Conservation (phyloP, 2,329 filamentous ascomycete species). For the Aspergillus tanneri region DNA sequence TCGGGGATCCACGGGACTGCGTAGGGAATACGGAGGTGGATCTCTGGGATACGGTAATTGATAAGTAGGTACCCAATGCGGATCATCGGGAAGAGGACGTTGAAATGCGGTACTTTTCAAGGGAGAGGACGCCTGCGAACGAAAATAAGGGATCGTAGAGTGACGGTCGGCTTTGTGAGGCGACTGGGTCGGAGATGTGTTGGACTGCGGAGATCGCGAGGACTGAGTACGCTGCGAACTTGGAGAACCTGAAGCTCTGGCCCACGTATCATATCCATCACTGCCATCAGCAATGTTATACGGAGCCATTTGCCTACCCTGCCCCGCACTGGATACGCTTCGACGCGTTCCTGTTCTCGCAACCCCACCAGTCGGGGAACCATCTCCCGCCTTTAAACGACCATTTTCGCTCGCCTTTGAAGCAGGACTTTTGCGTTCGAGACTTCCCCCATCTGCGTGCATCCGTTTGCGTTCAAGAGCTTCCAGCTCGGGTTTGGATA, state of each 20-base stretch:
- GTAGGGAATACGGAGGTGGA: conserved; percentile 30
- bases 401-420: too few species aligned
- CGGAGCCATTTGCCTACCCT: conserved; percentile 25
- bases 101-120: conserved; percentile 33
- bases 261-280: conserved; percentile 51
- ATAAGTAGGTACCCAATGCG: conserved; percentile 45
- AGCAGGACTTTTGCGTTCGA: conserved; percentile 5
- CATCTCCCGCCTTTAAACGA: neutral
- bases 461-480: conserved; percentile 71
- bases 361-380: conserved; percentile 18
- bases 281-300: conserved; percentile 32
- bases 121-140: conserved; percentile 33
- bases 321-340: conserved; percentile 13
- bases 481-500: conserved; percentile 76
- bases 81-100: conserved; percentile 51
- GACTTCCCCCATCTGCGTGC: conserved; percentile 42
- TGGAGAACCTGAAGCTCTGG: conserved; percentile 47
- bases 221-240: conserved; percentile 37
- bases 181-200: conserved; percentile 28
- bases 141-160: conserved; percentile 36
- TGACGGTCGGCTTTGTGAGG: conserved; percentile 33
- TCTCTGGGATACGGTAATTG: conserved; percentile 33
- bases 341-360: conserved; percentile 21
- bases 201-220: conserved; percentile 5
- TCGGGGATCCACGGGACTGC: conserved; percentile 35